Conservation (phyloP, 2,329 filamentous ascomycete species). For the Pseudohalonectria lignicola region DNA sequence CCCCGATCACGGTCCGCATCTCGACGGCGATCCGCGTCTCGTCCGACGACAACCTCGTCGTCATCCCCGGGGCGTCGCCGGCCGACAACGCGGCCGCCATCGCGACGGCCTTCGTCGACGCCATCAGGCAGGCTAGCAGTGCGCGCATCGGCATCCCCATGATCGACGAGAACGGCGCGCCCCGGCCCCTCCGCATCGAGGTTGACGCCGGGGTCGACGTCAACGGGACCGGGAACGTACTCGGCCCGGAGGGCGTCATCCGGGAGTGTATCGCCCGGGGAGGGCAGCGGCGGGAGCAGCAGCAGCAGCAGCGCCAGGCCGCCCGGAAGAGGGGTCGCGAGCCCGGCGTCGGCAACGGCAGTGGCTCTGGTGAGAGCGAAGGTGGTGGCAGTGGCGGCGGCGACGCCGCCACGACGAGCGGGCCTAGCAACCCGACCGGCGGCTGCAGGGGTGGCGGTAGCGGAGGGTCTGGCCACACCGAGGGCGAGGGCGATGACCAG, state of each 20-base stretch:
- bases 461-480: too few relatives aligned
- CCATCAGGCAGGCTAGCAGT: constrained; percentile 29
- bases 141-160: constrained; percentile 29
- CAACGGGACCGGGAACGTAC: constrained; percentile 29
- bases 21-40: constrained; percentile 33
- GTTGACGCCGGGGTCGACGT: constrained; percentile 34
- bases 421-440: too few relatives aligned
- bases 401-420: too few relatives aligned
- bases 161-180: constrained; percentile 31
- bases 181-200: constrained; percentile 27
- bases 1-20: constrained; percentile 34
- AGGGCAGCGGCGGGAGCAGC: too few relatives aligned
- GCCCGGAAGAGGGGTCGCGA: too few relatives aligned
- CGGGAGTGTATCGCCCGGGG: not conserved
- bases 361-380: too few relatives aligned
- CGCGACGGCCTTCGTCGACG: constrained; percentile 30
- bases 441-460: too few relatives aligned
- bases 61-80: constrained; percentile 29
- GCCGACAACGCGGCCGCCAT: constrained; percentile 28
- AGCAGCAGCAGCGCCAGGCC: not conserved
- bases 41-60: constrained; percentile 35
- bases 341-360: too few relatives aligned
- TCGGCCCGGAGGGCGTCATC: constrained; percentile 19
- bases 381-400: too few relatives aligned
- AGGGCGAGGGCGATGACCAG: too few relatives aligned